Evolutionary conservation across 768 basidiomycete genomes (phyloP).

Genomic region (Mycena vitilis): DNA sequence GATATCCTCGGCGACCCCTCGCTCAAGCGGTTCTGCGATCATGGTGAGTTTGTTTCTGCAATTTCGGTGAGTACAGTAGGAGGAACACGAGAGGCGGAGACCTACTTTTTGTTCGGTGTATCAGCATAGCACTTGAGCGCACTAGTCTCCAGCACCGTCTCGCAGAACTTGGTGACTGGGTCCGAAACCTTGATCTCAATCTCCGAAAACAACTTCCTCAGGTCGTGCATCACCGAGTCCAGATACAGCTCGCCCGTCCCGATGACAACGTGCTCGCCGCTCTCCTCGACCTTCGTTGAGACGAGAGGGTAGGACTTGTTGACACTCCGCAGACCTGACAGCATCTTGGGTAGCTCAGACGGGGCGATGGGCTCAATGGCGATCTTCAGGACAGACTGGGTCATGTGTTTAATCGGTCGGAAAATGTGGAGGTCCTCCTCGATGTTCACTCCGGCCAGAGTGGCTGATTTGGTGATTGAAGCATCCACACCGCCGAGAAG

Average conservation of each 20-base stretch:
- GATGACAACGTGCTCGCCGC: conserved; percentile 96
- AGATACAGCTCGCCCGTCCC: conserved; percentile 98
- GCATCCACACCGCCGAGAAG: conserved; percentile 93
- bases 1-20: conserved; percentile 95
- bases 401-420: conserved; percentile 96
- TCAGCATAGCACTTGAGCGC: conserved; percentile 99
- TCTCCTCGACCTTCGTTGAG: conserved; percentile 97
- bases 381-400: conserved; percentile 95
- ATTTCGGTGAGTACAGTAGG: conserved; percentile 34
- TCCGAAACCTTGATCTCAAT: conserved; percentile 99
- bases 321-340: conserved; percentile 94
- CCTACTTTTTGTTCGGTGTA: conserved; percentile 98
- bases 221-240: conserved; percentile 97
- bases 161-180: conserved; percentile 97
- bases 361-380: conserved; percentile 98
- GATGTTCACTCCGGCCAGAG: conserved; percentile 76
- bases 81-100: conserved; percentile 26
- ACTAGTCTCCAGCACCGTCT: conserved; percentile 97
- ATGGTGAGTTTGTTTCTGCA: conserved; percentile 96
- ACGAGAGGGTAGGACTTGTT: conserved; percentile 98
- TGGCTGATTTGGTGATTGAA: conserved; percentile 96
- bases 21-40: conserved; percentile 98
- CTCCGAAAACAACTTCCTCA: conserved; percentile 92
- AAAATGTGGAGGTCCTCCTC: conserved; percentile 95
- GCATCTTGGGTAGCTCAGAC: conserved; percentile 98